Conservation (phyloP, 176 grass and related monocot genomes). For the Hsuehochloa calcarea region DNA sequence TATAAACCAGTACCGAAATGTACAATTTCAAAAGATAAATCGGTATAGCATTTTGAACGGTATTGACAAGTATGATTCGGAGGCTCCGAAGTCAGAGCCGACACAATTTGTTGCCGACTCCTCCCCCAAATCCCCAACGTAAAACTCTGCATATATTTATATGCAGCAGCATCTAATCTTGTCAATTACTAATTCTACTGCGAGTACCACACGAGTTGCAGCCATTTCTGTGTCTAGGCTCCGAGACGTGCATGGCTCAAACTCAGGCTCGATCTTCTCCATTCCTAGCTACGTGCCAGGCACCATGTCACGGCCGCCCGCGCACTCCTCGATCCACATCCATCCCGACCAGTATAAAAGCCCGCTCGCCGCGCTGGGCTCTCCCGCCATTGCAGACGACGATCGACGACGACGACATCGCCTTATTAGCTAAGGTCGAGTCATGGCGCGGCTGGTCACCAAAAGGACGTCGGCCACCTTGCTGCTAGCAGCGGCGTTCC, state of each 20-base stretch:
- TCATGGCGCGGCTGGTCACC: constrained; percentile 46
- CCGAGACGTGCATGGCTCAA: constrained; percentile 62
- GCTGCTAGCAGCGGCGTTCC: background rate
- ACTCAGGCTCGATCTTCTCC: background rate
- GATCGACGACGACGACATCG: background rate
- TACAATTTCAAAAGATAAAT: too few species aligned
- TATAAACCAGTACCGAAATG: too few species aligned
- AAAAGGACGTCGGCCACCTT: constrained; percentile 31
- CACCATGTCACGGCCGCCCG: constrained; percentile 43
- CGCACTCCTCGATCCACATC: constrained; percentile 8
- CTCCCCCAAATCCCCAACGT: too few species aligned
- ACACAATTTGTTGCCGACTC: background rate
- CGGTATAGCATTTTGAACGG: too few species aligned
- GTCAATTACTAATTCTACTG: background rate
- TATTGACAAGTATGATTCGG: too few species aligned
- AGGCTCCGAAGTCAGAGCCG: background rate
- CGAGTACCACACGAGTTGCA: background rate
- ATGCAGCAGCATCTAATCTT: background rate
- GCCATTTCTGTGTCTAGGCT: background rate
- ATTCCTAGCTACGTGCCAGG: constrained; percentile 42
- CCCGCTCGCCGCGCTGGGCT: constrained; percentile 4
- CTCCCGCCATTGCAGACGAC: background rate
- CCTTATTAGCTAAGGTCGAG: constrained; percentile 30
- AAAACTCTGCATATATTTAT: background rate
- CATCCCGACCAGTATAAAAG: constrained; percentile 48